A percentile compares a stretch with the other conserved stretches of the same genome.
These are phyloP conservation scores for Apiospora sp. DNA, from an alignment of 2,329 filamentous ascomycete species.

Conservation along the genomic window DNA sequence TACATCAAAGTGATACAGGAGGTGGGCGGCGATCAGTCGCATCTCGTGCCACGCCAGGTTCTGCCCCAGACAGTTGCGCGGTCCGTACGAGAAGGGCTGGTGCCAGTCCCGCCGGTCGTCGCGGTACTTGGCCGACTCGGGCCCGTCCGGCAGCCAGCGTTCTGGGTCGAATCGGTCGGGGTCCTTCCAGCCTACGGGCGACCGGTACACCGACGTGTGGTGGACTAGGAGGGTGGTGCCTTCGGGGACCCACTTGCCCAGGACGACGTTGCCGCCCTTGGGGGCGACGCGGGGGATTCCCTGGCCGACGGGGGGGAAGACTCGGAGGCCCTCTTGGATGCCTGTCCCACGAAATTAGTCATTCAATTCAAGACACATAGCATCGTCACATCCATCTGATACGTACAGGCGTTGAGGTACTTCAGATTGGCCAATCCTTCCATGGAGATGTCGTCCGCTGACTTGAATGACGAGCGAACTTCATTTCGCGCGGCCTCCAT, in stretches of 20 bases:
- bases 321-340: slow-evolving; percentile 35
- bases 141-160: slow-evolving; percentile 31
- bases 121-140: not conserved
- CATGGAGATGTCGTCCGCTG: not conserved
- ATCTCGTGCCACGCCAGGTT: slow-evolving; percentile 31
- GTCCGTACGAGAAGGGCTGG: slow-evolving; percentile 33
- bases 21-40: slow-evolving; percentile 24
- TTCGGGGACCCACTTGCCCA: slow-evolving; percentile 35
- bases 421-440: not conserved
- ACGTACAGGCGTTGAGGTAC: not conserved
- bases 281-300: slow-evolving; percentile 33
- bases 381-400: too few species aligned
- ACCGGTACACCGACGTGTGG: slow-evolving; percentile 33
- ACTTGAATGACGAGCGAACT: too few species aligned
- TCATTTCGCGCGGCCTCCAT: too few species aligned
- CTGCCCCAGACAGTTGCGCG: slow-evolving; percentile 35
- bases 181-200: slow-evolving; percentile 27
- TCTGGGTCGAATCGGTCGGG: slow-evolving; percentile 33
- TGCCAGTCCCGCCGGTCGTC: slow-evolving; percentile 36
- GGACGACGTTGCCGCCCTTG: slow-evolving; percentile 36
- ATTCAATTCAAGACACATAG: too few species aligned
- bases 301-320: slow-evolving; percentile 37
- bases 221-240: slow-evolving; percentile 33
- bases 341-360: slow-evolving; percentile 11
- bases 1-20: slow-evolving; percentile 29